Evolutionary conservation across 345 rosid species (phyloP).

Genomic region (Camelina hispida): DNA sequence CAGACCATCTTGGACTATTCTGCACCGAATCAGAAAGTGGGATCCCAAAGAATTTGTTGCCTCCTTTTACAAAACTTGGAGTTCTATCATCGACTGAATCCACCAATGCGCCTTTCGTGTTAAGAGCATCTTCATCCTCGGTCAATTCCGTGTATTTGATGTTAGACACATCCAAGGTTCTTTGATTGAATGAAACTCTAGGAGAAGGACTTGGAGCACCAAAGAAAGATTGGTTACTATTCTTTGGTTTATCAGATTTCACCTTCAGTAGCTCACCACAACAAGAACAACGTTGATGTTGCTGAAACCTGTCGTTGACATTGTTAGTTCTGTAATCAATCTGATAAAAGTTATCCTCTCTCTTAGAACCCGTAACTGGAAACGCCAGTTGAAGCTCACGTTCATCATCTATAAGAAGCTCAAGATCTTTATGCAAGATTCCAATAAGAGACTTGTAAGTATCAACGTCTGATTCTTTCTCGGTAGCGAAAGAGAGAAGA

Average conservation of each 20-base stretch:
- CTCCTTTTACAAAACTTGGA: slow-evolving; percentile 55
- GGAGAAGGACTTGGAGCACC: slow-evolving; percentile 82
- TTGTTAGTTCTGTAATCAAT: slow-evolving; percentile 28
- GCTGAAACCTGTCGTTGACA: slow-evolving; percentile 28
- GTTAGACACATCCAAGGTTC: slow-evolving; percentile 32
- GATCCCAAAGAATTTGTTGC: slow-evolving; percentile 78
- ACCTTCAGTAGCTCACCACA: slow-evolving; percentile 71
- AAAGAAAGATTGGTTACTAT: slow-evolving; percentile 40
- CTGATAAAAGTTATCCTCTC: slow-evolving; percentile 42
- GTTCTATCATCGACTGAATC: slow-evolving; percentile 58
- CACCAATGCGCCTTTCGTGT: slow-evolving; percentile 26
- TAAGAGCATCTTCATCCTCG: slow-evolving; percentile 35
- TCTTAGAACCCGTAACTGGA: slow-evolving; percentile 48
- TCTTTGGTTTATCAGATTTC: slow-evolving; percentile 47
- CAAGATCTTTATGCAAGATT: slow-evolving; percentile 80
- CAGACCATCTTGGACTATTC: slow-evolving; percentile 64
- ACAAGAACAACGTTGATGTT: slow-evolving; percentile 57
- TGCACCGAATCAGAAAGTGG: slow-evolving; percentile 72
- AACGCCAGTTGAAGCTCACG: slow-evolving; percentile 53
- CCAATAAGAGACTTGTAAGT: slow-evolving; percentile 85
- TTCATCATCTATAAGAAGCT: slow-evolving; percentile 71
- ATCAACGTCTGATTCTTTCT: slow-evolving; percentile 79
- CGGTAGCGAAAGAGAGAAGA: slow-evolving; percentile 90
- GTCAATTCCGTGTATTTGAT: slow-evolving; percentile 34
- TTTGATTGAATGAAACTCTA: slow-evolving; percentile 56